phyloP scores from a whole-genome alignment of 164 flowering plant genomes.

The Sedum album region DNA sequence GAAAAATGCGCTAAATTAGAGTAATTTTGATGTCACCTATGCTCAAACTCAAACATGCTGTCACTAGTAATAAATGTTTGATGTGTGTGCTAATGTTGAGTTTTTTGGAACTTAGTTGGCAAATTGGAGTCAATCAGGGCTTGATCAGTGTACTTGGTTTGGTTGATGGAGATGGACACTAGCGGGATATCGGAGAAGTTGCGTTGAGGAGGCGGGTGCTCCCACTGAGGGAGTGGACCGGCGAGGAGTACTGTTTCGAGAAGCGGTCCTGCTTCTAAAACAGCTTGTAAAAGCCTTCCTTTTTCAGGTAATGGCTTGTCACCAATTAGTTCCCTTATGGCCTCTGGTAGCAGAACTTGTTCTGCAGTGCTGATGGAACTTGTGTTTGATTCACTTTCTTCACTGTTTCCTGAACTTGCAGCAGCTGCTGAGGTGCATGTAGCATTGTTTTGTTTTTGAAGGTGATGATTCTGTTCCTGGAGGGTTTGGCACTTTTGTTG shows the following conservation, averaged over 20 bases:
- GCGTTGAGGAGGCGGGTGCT: not conserved
- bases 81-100: not conserved
- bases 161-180: not conserved
- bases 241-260: not conserved
- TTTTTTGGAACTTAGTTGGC: not conserved
- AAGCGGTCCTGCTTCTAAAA: not conserved
- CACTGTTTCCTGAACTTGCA: not conserved
- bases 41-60: not conserved
- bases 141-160: not conserved
- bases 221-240: not conserved
- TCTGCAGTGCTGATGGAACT: not conserved
- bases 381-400: not conserved
- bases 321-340: not conserved
- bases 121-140: not conserved
- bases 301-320: not conserved
- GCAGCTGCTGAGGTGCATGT: not conserved
- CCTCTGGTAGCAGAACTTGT: not conserved
- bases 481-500: not conserved
- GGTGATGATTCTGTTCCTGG: not conserved
- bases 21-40: not conserved
- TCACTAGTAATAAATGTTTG: not conserved
- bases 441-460: not conserved
- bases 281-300: not conserved
- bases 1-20: not conserved
- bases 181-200: not conserved